Evolutionary conservation across 2,329 filamentous ascomycete species (phyloP).

Genomic region (Monosporascus sp.): DNA sequence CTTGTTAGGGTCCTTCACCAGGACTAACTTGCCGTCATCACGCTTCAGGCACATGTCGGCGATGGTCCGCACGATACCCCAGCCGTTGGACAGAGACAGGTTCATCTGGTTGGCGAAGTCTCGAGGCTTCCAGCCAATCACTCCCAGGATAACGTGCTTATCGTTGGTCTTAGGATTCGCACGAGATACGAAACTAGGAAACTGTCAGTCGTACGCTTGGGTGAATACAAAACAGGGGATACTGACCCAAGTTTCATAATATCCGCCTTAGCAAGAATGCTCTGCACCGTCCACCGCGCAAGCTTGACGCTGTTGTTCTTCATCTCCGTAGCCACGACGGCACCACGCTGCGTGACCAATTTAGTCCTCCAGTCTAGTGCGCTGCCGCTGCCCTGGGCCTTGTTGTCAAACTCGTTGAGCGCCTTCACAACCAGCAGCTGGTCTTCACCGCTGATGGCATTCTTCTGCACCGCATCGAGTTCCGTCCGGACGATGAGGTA

Average conservation of each 20-base stretch:
- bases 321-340: constrained; percentile 98
- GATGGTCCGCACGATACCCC: constrained; percentile 98
- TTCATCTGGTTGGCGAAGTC: constrained; percentile 99
- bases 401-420: constrained; percentile 98
- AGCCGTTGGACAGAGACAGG: constrained; percentile 91
- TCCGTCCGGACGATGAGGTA: constrained; percentile 92
- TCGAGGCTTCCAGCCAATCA: constrained; percentile 94
- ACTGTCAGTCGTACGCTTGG: background rate
- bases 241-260: constrained; percentile 94
- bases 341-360: constrained; percentile 89
- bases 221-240: background rate
- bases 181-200: constrained; percentile 81
- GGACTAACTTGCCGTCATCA: constrained; percentile 75
- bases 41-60: constrained; percentile 85
- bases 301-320: constrained; percentile 99
- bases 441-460: constrained; percentile 85
- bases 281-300: constrained; percentile 94
- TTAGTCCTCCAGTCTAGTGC: constrained; percentile 97
- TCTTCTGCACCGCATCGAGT: constrained; percentile 93
- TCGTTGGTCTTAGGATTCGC: constrained; percentile 87
- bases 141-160: constrained; percentile 91
- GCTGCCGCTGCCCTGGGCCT: constrained; percentile 90
- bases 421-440: constrained; percentile 91
- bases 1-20: constrained; percentile 94
- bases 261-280: constrained; percentile 94